Evolutionary conservation across 495 filamentous ascomycete genomes (phyloP).

Genomic region (Xylaria sp.): DNA sequence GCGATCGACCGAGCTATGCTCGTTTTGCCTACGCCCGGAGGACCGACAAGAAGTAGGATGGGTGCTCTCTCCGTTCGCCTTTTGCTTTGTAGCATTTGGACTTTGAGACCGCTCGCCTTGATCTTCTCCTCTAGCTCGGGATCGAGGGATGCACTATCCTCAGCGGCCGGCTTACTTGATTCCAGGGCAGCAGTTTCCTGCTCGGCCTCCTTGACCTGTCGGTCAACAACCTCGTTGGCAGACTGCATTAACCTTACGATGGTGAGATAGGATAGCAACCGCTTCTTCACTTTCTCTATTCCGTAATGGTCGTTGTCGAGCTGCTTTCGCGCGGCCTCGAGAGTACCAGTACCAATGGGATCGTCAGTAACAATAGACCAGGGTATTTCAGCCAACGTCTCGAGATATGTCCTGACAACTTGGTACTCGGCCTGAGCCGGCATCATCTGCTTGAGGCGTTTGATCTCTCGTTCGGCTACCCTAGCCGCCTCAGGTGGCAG

Average conservation of each 20-base stretch:
- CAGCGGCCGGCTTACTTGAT: constrained; percentile 43
- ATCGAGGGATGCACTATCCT: constrained; percentile 36
- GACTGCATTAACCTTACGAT: constrained; percentile 93
- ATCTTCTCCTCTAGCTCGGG: constrained; percentile 49
- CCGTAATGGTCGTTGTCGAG: constrained; percentile 97
- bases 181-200: constrained; percentile 61
- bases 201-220: constrained; percentile 71
- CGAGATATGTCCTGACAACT: constrained; percentile 91
- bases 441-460: constrained; percentile 91
- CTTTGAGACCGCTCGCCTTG: constrained; percentile 62
- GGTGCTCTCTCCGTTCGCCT: constrained; percentile 92
- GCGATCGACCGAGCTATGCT: constrained; percentile 94
- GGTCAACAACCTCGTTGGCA: constrained; percentile 79
- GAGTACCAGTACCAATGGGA: constrained; percentile 80
- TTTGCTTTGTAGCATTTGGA: constrained; percentile 74
- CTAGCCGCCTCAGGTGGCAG: constrained; percentile 73
- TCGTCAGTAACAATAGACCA: constrained; percentile 90
- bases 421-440: constrained; percentile 95
- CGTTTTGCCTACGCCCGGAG: constrained; percentile 96
- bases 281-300: constrained; percentile 96
- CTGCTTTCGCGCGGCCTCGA: constrained; percentile 83
- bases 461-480: constrained; percentile 87
- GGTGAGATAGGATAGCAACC: constrained; percentile 92
- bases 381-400: constrained; percentile 92
- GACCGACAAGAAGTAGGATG: constrained; percentile 91